Percentiles rank a stretch among this genome's conserved stretches.
Conservation (phyloP, 106 monocot genomes). For the Platanthera zijinensis region DNA sequence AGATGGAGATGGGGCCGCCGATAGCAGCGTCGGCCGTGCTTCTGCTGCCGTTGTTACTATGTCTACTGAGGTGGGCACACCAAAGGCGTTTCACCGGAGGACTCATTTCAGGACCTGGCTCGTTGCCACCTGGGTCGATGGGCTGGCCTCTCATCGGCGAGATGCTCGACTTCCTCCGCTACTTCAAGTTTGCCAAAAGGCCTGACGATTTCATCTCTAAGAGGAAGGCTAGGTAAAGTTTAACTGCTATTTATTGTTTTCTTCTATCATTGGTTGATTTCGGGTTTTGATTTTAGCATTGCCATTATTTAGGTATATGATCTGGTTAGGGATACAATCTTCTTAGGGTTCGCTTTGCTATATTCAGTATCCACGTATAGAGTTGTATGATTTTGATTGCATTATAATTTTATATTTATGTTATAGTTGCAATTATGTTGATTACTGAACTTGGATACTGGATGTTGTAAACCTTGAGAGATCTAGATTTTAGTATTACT, state of each 20-base stretch:
- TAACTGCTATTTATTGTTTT: background rate
- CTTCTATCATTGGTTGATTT: background rate
- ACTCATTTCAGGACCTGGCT: background rate
- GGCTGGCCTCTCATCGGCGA: conserved; percentile 30
- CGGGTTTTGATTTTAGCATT: too few species aligned
- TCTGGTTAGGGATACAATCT: background rate
- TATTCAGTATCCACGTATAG: too few species aligned
- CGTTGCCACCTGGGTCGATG: conserved; percentile 27
- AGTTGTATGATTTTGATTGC: too few species aligned
- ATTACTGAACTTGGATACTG: too few species aligned
- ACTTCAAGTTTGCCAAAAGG: conserved; percentile 17
- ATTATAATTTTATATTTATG: too few species aligned
- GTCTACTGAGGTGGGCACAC: conserved; percentile 11
- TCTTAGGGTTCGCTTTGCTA: too few species aligned
- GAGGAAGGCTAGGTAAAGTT: conserved; percentile 17
- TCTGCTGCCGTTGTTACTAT: background rate
- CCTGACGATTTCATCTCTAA: conserved; percentile 30
- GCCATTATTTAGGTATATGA: background rate
- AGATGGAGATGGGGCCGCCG: background rate
- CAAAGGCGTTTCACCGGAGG: conserved; percentile 9
- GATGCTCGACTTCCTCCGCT: conserved; percentile 32
- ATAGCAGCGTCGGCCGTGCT: conserved; percentile 6
- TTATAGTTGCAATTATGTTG: too few species aligned
- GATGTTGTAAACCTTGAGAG: too few species aligned
- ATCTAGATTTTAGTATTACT: too few species aligned